phyloP scores from a whole-genome alignment of 176 grass and related monocot species.

The Carex myosuroides region DNA sequence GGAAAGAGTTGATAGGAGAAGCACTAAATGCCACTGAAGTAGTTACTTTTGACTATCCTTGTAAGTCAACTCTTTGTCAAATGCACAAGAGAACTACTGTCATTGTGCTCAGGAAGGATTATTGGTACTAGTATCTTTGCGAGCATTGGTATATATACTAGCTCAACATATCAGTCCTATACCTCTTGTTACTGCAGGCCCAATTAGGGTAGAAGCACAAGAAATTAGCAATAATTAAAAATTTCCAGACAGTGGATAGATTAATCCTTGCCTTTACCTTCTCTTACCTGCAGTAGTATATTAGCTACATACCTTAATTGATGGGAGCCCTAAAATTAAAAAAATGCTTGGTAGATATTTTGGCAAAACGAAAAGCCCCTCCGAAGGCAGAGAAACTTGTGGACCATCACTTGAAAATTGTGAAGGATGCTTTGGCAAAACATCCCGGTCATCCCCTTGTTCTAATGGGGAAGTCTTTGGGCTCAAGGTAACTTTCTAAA shows the following conservation, averaged over 20 bases:
- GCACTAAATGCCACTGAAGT: slow-evolving; percentile 51
- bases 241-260: background rate
- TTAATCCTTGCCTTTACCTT: background rate
- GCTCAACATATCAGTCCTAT: background rate
- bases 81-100: background rate
- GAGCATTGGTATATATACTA: background rate
- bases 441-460: slow-evolving; percentile 68
- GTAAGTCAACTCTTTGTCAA: slow-evolving; percentile 32
- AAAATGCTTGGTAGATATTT: slow-evolving; percentile 52
- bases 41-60: slow-evolving; percentile 86
- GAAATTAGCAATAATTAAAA: background rate
- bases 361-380: slow-evolving; percentile 62
- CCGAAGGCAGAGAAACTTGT: slow-evolving; percentile 80
- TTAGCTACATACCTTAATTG: background rate
- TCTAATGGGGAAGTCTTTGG: slow-evolving; percentile 86
- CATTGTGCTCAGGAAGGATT: background rate
- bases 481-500: slow-evolving; percentile 46
- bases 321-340: background rate
- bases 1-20: slow-evolving; percentile 62
- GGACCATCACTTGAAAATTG: slow-evolving; percentile 59
- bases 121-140: background rate
- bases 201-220: background rate
- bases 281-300: slow-evolving; percentile 5
- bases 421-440: slow-evolving; percentile 49
- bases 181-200: background rate